A percentile compares a stretch with the other conserved stretches of the same genome.
These are phyloP conservation scores for Ziziphus jujuba DNA, from an alignment of 306 rosid genomes.

Conservation along the genomic window DNA sequence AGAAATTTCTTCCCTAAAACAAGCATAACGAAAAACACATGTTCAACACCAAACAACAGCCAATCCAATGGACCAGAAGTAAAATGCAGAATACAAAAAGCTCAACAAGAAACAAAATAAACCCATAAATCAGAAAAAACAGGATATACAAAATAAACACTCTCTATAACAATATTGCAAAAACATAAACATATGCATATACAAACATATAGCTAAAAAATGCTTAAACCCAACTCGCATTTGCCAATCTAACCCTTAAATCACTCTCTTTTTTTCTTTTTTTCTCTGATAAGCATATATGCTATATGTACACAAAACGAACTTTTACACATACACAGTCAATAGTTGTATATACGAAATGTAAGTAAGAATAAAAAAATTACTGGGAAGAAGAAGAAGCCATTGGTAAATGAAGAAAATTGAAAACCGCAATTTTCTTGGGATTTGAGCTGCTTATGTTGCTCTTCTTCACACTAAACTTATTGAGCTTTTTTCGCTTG, in stretches of 20 bases:
- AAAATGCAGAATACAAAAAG: not conserved
- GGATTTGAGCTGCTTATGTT: too few species aligned
- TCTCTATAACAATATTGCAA: not conserved
- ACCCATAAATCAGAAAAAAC: not conserved
- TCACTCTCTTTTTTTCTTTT: not conserved
- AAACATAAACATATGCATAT: not conserved
- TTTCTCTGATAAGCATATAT: not conserved
- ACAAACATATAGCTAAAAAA: not conserved
- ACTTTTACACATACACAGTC: too few species aligned
- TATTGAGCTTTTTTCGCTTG: too few species aligned
- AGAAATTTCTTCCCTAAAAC: not conserved
- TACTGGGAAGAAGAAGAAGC: conserved; percentile 16
- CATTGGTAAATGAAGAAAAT: not conserved
- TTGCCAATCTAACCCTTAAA: conserved; percentile 2
- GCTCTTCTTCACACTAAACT: too few species aligned
- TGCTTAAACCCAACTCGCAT: not conserved
- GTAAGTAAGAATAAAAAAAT: not conserved
- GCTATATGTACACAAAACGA: not conserved
- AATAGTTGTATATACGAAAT: not conserved
- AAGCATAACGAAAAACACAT: too few species aligned
- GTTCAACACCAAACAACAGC: too few species aligned
- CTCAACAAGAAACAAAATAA: not conserved
- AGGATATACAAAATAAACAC: not conserved
- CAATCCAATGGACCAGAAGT: too few species aligned
- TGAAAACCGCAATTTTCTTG: too few species aligned